Conservation (phyloP, 225 moss, liverwort and hornwort species). For the Pseudoscleropodium purum region DNA sequence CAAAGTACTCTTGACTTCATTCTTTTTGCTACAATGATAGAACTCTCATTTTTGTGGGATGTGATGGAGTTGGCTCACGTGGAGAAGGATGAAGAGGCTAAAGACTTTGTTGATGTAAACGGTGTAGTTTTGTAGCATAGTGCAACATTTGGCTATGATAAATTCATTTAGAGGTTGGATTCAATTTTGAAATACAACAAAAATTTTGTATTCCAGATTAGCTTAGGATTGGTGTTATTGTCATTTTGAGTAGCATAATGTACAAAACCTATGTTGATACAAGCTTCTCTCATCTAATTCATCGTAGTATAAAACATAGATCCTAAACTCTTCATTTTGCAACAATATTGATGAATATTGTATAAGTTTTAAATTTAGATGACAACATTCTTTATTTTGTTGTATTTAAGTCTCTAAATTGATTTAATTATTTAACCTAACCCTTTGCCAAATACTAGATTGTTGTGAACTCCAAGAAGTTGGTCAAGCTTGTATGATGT, state of each 20-base stretch:
- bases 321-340: not conserved
- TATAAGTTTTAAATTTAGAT: not conserved
- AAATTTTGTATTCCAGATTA: not conserved
- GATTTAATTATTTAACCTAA: not conserved
- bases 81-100: not conserved
- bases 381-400: not conserved
- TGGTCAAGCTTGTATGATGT: not conserved
- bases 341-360: not conserved
- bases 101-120: not conserved
- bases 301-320: not conserved
- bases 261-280: not conserved
- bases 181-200: too few relatives aligned
- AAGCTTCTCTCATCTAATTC: not conserved
- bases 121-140: not conserved
- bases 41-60: fast-evolving
- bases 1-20: not conserved
- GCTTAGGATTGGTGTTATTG: not conserved
- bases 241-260: not conserved
- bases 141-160: too few relatives aligned
- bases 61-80: fast-evolving
- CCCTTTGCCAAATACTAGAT: not conserved
- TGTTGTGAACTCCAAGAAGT: fast-evolving
- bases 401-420: not conserved
- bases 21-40: fast-evolving
- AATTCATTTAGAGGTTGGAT: too few relatives aligned